These are phyloP conservation scores for Pleurotus giganteus DNA, from an alignment of 768 basidiomycete species.

Conservation along the genomic window DNA sequence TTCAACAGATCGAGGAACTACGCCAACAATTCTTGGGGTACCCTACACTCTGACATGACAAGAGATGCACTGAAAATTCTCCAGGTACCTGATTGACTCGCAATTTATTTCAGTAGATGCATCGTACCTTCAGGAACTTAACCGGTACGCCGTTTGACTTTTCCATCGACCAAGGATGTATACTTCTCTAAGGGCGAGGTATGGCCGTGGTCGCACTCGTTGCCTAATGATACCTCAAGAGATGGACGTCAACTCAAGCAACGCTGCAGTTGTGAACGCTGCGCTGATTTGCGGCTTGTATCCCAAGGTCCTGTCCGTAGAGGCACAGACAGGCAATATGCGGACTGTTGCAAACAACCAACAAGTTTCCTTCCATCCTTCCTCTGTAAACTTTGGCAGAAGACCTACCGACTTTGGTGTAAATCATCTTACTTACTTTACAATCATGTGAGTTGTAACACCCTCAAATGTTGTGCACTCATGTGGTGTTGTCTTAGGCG, in stretches of 20 bases:
- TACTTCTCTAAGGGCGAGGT: constrained; percentile 55
- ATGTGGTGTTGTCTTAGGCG: constrained; percentile 55
- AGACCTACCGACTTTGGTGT: constrained; percentile 68
- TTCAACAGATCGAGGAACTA: constrained; percentile 95
- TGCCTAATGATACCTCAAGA: constrained; percentile 76
- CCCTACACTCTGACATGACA: constrained; percentile 13
- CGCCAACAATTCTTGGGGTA: constrained; percentile 86
- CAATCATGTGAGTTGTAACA: constrained; percentile 62
- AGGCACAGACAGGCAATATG: constrained; percentile 58
- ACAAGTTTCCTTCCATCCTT: constrained; percentile 78
- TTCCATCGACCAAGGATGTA: not conserved
- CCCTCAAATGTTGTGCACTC: not conserved
- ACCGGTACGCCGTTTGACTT: constrained; percentile 41
- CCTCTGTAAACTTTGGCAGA: constrained; percentile 83
- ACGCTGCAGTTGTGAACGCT: constrained; percentile 68
- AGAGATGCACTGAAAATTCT: constrained; percentile 4
- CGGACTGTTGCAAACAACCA: constrained; percentile 84
- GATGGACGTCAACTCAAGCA: constrained; percentile 66
- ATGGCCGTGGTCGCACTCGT: constrained; percentile 68
- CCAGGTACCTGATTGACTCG: constrained; percentile 85
- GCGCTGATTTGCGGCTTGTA: constrained; percentile 86
- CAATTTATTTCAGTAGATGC: constrained; percentile 73
- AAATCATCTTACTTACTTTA: constrained; percentile 81
- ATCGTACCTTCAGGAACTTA: constrained; percentile 67
- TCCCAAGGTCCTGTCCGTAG: constrained; percentile 83